Evolutionary conservation across 768 basidiomycete genomes (phyloP).

Genomic region (Naganishia antarctica): DNA sequence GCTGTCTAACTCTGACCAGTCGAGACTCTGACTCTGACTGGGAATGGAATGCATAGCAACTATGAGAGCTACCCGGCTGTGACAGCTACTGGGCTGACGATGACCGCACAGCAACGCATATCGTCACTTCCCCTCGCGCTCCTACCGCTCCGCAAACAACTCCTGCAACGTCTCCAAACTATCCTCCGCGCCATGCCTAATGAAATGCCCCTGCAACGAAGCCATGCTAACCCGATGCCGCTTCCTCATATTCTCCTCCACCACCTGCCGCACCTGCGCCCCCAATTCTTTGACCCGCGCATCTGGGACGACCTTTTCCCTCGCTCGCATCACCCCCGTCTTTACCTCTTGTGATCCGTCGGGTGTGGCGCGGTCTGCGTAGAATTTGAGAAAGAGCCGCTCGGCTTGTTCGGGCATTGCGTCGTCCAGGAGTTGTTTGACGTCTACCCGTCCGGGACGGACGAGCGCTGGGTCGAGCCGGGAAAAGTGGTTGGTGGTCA

Average conservation of each 20-base stretch:
- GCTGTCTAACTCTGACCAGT: no score
- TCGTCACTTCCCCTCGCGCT: neutral
- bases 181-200: slow-evolving; percentile 57
- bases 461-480: slow-evolving; percentile 88
- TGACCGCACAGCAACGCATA: no score
- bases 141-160: slow-evolving; percentile 27
- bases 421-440: slow-evolving; percentile 76
- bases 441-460: slow-evolving; percentile 89
- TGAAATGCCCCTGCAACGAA: slow-evolving; percentile 88
- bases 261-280: slow-evolving; percentile 55
- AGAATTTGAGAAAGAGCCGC: slow-evolving; percentile 76
- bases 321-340: slow-evolving; percentile 33
- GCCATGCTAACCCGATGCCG: slow-evolving; percentile 85
- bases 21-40: neutral
- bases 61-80: no score
- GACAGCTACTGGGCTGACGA: no score
- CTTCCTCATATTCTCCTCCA: slow-evolving; percentile 55
- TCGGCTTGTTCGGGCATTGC: slow-evolving; percentile 75
- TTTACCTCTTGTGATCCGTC: slow-evolving; percentile 36
- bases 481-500: slow-evolving; percentile 96
- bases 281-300: slow-evolving; percentile 55
- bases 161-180: slow-evolving; percentile 35
- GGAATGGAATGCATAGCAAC: neutral
- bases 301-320: slow-evolving; percentile 43
- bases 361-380: slow-evolving; percentile 53